Percentiles rank a stretch among this genome's conserved stretches.
These are phyloP conservation scores for Candida xyloterini DNA, from an alignment of 805 yeast species.

Conservation along the genomic window DNA sequence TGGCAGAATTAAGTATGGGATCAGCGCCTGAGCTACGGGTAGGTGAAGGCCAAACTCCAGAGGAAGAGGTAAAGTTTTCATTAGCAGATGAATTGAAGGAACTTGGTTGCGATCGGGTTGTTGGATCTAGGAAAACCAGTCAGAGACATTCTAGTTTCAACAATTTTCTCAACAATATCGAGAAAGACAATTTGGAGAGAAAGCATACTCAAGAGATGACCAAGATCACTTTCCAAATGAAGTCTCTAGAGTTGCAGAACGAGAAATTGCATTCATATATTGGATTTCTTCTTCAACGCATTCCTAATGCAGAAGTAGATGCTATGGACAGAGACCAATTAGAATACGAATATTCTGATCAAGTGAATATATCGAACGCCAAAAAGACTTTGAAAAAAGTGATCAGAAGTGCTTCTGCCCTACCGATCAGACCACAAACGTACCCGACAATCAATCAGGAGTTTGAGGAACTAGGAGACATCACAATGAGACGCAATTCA, in stretches of 20 bases:
- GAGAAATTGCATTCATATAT: constrained; percentile 56
- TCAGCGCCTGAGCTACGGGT: constrained; percentile 2
- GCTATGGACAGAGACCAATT: constrained; percentile 20
- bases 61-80: constrained; percentile 10
- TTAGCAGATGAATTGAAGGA: constrained; percentile 23
- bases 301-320: constrained; percentile 14
- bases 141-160: constrained; percentile 25
- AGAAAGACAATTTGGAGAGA: constrained; percentile 23
- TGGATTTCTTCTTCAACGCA: constrained; percentile 53
- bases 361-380: constrained; percentile 48
- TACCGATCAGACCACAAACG: constrained; percentile 27
- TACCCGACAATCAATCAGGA: constrained; percentile 6
- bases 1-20: constrained; percentile 23
- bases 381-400: constrained; percentile 39
- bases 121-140: constrained; percentile 19
- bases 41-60: constrained; percentile 1
- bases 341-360: constrained; percentile 49
- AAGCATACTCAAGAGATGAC: constrained; percentile 45
- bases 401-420: constrained; percentile 33
- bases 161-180: constrained; percentile 25
- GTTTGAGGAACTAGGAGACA: constrained; percentile 2
- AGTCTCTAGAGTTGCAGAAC: constrained; percentile 51
- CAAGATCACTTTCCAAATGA: constrained; percentile 50
- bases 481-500: constrained; percentile 12
- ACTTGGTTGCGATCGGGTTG: constrained; percentile 6